These are phyloP conservation scores for Amoeboaphelidium protococcarum DNA, from an alignment of 371 early-diverging fungal genomes.

Conservation along the genomic window DNA sequence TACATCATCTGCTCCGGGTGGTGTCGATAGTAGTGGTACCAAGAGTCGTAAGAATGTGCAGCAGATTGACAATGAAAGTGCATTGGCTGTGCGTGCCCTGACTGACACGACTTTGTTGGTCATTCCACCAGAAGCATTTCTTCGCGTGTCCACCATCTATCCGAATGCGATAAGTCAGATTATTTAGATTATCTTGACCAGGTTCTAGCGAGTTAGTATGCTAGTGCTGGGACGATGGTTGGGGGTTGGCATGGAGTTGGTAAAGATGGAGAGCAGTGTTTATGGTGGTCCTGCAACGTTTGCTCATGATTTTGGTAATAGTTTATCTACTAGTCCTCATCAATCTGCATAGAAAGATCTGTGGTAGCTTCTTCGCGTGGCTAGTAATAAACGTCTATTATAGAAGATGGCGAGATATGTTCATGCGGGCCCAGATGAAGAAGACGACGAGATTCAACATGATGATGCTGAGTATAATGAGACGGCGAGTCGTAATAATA, in stretches of 20 bases:
- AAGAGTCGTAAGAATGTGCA: not conserved
- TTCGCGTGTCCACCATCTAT: slow-evolving; percentile 54
- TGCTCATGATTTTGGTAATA: slow-evolving; percentile 12
- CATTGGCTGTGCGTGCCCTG: slow-evolving; percentile 50
- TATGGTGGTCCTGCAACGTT: slow-evolving; percentile 33
- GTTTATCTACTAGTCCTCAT: too few relatives aligned
- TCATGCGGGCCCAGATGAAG: not conserved
- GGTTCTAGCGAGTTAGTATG: slow-evolving; percentile 60
- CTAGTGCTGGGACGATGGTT: slow-evolving; percentile 48
- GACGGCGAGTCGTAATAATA: too few relatives aligned
- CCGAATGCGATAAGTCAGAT: slow-evolving; percentile 59
- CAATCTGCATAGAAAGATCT: slow-evolving; percentile 9
- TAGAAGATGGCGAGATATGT: not conserved
- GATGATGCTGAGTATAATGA: too few relatives aligned
- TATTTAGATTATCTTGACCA: slow-evolving; percentile 73
- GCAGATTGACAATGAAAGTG: not conserved
- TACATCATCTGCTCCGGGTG: too few relatives aligned
- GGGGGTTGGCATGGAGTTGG: slow-evolving; percentile 58
- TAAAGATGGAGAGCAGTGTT: slow-evolving; percentile 44
- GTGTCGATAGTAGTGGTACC: not conserved
- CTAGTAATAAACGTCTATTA: slow-evolving; percentile 33
- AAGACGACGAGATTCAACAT: slow-evolving; percentile 8
- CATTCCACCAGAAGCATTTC: slow-evolving; percentile 80
- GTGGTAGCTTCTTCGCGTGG: slow-evolving; percentile 27
- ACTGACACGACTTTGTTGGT: slow-evolving; percentile 72